phyloP scores from a whole-genome alignment of 352 stramenopile species.

The Globisporangium abappressorium region DNA sequence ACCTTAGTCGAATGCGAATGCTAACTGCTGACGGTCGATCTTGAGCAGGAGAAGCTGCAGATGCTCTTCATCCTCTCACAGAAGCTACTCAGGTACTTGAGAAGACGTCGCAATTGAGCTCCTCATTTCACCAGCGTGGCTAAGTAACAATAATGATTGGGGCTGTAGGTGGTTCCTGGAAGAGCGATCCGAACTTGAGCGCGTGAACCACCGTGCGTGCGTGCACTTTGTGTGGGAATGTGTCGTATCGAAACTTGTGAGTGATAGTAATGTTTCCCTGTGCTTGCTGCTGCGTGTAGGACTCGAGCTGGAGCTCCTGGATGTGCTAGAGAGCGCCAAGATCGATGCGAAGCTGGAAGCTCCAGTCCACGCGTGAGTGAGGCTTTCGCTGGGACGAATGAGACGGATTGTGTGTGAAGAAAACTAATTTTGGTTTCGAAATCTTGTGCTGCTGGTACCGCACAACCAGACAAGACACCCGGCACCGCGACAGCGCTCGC shows the following conservation, averaged over 20 bases:
- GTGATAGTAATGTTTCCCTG: not conserved
- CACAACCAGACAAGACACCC: too few relatives aligned
- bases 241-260: not conserved
- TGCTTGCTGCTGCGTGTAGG: slow-evolving; percentile 13
- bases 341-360: not conserved
- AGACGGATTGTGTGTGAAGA: too few relatives aligned
- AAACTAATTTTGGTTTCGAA: too few relatives aligned
- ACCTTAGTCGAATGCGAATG: not conserved
- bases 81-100: slow-evolving; percentile 28
- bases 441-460: too few relatives aligned
- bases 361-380: too few relatives aligned
- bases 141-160: not conserved
- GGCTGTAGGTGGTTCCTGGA: slow-evolving; percentile 24
- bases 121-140: not conserved
- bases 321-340: slow-evolving; percentile 6
- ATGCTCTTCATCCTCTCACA: slow-evolving; percentile 40
- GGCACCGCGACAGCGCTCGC: not conserved
- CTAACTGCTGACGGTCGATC: too few relatives aligned
- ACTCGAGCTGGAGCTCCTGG: slow-evolving; percentile 28
- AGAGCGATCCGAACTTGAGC: slow-evolving; percentile 25
- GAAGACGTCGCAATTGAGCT: not conserved
- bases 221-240: not conserved
- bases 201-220: slow-evolving; percentile 25
- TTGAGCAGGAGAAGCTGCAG: slow-evolving; percentile 31
- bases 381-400: too few relatives aligned